Percentiles rank a stretch among this genome's conserved stretches.
Conservation (phyloP, 306 rosid species). For the Fagus crenata region DNA sequence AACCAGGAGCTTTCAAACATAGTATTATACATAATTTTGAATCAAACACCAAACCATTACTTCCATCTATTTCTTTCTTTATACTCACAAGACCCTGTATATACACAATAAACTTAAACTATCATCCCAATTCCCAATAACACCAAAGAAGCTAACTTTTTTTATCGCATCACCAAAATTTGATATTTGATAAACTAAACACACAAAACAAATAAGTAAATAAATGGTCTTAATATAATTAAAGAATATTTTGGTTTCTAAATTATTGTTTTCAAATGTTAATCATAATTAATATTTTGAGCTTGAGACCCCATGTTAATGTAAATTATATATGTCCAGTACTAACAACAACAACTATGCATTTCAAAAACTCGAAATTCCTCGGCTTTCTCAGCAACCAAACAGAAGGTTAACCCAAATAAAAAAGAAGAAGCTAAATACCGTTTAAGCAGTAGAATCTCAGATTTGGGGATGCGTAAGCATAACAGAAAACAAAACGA, state of each 20-base stretch:
- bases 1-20: not conserved
- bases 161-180: not conserved
- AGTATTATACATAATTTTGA: too few relatives aligned
- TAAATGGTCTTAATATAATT: not conserved
- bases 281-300: too few relatives aligned
- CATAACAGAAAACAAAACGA: too few relatives aligned
- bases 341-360: not conserved
- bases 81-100: too few relatives aligned
- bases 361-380: not conserved
- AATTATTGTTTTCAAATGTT: too few relatives aligned
- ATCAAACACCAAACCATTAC: too few relatives aligned
- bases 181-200: not conserved
- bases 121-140: not conserved
- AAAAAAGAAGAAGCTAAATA: not conserved
- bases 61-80: too few relatives aligned
- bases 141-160: not conserved
- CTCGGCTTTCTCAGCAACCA: constrained; percentile 4
- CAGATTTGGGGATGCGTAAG: too few relatives aligned
- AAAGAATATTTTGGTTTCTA: too few relatives aligned
- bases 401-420: not conserved
- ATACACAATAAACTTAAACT: not conserved
- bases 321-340: too few relatives aligned
- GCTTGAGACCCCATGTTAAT: too few relatives aligned
- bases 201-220: not conserved
- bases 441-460: too few relatives aligned